Conservation (phyloP, 805 yeast species). For the Brettanomyces anomalus region DNA sequence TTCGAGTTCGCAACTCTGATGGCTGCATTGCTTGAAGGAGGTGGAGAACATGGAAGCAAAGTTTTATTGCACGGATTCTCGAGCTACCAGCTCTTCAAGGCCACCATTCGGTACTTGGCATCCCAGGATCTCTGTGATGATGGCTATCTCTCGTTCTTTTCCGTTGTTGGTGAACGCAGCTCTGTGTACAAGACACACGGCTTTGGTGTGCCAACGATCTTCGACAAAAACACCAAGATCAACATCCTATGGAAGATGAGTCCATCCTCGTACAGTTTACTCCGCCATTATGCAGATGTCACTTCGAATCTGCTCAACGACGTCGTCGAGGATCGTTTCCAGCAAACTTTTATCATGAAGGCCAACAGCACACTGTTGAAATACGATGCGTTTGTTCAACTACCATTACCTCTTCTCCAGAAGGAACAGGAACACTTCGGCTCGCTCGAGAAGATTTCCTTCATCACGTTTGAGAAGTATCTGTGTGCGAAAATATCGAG, state of each 20-base stretch:
- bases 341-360: slow-evolving; percentile 60
- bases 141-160: slow-evolving; percentile 63
- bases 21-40: slow-evolving; percentile 79
- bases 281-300: slow-evolving; percentile 58
- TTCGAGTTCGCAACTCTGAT: slow-evolving; percentile 79
- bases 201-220: slow-evolving; percentile 65
- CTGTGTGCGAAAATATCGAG: slow-evolving; percentile 52
- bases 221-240: slow-evolving; percentile 67
- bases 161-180: slow-evolving; percentile 37
- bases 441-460: slow-evolving; percentile 63
- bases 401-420: slow-evolving; percentile 36
- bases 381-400: slow-evolving; percentile 53
- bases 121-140: slow-evolving; percentile 56
- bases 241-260: slow-evolving; percentile 81
- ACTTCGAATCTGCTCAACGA: slow-evolving; percentile 67
- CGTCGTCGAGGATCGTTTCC: slow-evolving; percentile 76
- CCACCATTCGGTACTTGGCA: slow-evolving; percentile 73
- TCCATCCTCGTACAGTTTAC: slow-evolving; percentile 48
- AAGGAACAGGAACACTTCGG: slow-evolving; percentile 42
- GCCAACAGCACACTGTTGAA: slow-evolving; percentile 44
- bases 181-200: slow-evolving; percentile 44
- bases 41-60: slow-evolving; percentile 66
- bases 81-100: slow-evolving; percentile 88
- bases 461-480: slow-evolving; percentile 59
- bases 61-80: slow-evolving; percentile 82